Evolutionary conservation across 129 eudicot species (phyloP).

Genomic region (Ambrosia artemisiifolia): DNA sequence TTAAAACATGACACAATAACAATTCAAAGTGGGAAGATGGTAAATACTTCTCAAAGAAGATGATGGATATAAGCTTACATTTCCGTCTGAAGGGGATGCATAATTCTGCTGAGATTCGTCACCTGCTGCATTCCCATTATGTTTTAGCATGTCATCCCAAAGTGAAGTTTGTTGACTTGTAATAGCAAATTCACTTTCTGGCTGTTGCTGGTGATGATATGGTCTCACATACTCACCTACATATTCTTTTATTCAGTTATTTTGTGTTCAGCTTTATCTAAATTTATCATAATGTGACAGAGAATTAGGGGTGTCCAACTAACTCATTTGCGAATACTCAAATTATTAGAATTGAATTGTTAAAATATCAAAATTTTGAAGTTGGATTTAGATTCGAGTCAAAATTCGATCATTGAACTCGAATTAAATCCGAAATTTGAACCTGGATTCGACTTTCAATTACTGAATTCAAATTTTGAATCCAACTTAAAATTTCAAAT

Average conservation of each 20-base stretch:
- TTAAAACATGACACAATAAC: neutral
- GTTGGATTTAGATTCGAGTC: too few species aligned
- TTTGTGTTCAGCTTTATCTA: slow-evolving; percentile 3
- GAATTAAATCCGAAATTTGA: too few species aligned
- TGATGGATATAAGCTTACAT: slow-evolving; percentile 36
- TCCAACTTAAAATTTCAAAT: too few species aligned
- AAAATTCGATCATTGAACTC: too few species aligned
- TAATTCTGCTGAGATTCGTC: slow-evolving; percentile 32
- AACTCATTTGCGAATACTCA: too few species aligned
- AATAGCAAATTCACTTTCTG: slow-evolving; percentile 22
- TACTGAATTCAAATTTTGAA: too few species aligned
- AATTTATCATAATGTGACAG: neutral
- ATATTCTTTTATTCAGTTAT: slow-evolving; percentile 24
- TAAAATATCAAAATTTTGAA: too few species aligned
- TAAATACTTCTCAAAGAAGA: slow-evolving; percentile 15
- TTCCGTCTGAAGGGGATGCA: slow-evolving; percentile 26
- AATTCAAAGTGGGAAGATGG: neutral
- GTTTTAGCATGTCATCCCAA: slow-evolving; percentile 54
- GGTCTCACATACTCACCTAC: slow-evolving; percentile 48
- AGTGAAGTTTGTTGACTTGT: slow-evolving; percentile 32
- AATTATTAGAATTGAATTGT: too few species aligned
- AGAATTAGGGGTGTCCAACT: neutral
- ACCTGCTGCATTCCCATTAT: slow-evolving; percentile 24
- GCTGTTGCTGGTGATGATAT: slow-evolving; percentile 31
- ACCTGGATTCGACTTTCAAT: too few species aligned